Conservation (phyloP, 768 basidiomycete species). For the Floccularia luteovirens region DNA sequence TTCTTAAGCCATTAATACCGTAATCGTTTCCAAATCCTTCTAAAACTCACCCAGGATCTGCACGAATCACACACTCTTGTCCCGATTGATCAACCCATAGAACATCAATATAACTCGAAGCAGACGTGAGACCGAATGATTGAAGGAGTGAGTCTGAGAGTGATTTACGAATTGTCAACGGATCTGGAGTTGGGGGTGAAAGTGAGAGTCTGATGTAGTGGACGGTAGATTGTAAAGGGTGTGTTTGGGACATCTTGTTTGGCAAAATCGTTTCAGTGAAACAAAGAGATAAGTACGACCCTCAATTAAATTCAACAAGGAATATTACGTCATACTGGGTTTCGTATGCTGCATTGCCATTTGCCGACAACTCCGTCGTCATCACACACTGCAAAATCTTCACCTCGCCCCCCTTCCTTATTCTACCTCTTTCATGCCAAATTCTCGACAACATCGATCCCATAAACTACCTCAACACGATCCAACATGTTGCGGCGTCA, state of each 20-base stretch:
- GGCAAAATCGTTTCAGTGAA: no score
- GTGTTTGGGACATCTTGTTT: no score
- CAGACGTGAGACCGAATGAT: constrained; percentile 45
- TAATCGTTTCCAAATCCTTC: constrained; percentile 2
- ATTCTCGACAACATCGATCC: neutral
- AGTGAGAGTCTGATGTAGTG: constrained; percentile 43
- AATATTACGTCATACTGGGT: no score
- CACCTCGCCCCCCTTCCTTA: neutral
- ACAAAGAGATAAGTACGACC: no score
- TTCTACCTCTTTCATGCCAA: neutral
- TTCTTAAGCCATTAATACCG: neutral
- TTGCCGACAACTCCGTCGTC: no score
- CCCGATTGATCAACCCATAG: constrained; percentile 42
- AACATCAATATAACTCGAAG: constrained; percentile 50
- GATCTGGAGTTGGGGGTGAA: constrained; percentile 28
- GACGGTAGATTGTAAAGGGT: constrained; percentile 15
- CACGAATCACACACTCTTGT: constrained; percentile 30
- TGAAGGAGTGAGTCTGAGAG: constrained; percentile 49
- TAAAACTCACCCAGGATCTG: constrained; percentile 28
- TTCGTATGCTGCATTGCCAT: no score
- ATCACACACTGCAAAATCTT: no score
- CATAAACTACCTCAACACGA: constrained; percentile 1
- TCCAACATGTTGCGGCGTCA: constrained; percentile 40
- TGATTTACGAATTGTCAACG: constrained; percentile 40
- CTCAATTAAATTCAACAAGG: no score